These are phyloP conservation scores for Trichoderma sp. DNA, from an alignment of 2,329 filamentous ascomycete genomes.

Conservation along the genomic window DNA sequence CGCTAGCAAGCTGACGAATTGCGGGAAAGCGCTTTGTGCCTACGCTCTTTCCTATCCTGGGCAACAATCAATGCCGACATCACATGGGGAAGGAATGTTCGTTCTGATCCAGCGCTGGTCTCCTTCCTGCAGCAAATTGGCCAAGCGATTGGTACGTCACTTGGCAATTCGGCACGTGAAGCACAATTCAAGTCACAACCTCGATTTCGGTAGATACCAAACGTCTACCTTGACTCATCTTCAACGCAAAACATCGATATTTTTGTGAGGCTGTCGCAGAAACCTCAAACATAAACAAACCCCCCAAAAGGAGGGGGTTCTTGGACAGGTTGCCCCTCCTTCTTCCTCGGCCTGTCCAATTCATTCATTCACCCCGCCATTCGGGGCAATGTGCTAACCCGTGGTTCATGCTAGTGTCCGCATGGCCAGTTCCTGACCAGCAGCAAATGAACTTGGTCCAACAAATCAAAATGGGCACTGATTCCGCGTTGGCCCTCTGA, in stretches of 20 bases:
- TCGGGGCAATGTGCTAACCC: not conserved
- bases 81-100: no score
- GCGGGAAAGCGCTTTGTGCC: not conserved
- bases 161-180: not conserved
- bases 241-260: no score
- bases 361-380: conserved; percentile 17
- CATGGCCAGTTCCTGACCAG: not conserved
- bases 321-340: conserved; percentile 5
- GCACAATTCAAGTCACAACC: not conserved
- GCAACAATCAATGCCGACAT: no score
- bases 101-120: not conserved
- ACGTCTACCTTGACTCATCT: no score
- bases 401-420: conserved; percentile 10
- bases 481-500: not conserved
- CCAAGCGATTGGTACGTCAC: not conserved
- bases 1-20: not conserved
- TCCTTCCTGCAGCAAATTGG: not conserved
- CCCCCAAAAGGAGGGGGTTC: conserved; percentile 1
- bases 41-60: not conserved
- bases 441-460: not conserved
- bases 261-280: no score
- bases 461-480: not conserved
- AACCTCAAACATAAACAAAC: not conserved
- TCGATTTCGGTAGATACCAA: no score
- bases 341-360: not conserved